phyloP scores from a whole-genome alignment of 768 basidiomycete species.

The Mycena haematopus region DNA sequence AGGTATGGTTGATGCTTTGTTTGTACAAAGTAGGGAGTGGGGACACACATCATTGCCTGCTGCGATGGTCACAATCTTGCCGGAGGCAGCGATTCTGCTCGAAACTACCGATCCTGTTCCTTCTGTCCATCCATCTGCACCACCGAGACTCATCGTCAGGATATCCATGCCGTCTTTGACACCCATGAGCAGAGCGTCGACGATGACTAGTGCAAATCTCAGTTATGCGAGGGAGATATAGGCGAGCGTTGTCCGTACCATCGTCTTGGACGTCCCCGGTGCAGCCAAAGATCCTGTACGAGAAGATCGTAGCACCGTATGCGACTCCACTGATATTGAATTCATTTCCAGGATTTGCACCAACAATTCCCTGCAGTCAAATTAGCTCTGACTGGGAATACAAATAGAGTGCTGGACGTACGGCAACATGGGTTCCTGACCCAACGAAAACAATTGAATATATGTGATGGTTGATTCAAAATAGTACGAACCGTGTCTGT shows the following conservation, averaged over 20 bases:
- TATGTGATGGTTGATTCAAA: not conserved
- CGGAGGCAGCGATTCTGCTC: constrained; percentile 49
- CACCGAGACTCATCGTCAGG: constrained; percentile 59
- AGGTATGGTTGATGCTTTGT: too few species aligned
- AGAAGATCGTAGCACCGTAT: constrained; percentile 46
- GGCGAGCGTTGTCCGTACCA: too few species aligned
- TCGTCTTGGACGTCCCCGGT: constrained; percentile 43
- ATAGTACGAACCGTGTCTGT: constrained; percentile 19
- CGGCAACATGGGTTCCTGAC: constrained; percentile 43
- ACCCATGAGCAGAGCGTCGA: constrained; percentile 45
- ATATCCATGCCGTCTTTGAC: constrained; percentile 53
- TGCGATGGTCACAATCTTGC: constrained; percentile 55
- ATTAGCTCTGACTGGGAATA: constrained; percentile 27
- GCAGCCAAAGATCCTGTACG: constrained; percentile 57
- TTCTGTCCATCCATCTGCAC: constrained; percentile 55
- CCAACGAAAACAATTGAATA: constrained; percentile 43
- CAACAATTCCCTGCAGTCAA: constrained; percentile 50
- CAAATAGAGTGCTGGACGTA: constrained; percentile 30
- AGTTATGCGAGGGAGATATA: too few species aligned
- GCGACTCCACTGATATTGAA: constrained; percentile 61
- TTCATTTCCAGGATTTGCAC: constrained; percentile 48
- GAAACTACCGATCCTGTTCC: constrained; percentile 50
- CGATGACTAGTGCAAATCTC: too few species aligned
- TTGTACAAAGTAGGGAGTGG: too few species aligned
- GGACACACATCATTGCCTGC: constrained; percentile 44